A percentile compares a stretch with the other conserved stretches of the same genome.
These are phyloP conservation scores for Pluteus cervinus DNA, from an alignment of 768 basidiomycete genomes.

Conservation along the genomic window DNA sequence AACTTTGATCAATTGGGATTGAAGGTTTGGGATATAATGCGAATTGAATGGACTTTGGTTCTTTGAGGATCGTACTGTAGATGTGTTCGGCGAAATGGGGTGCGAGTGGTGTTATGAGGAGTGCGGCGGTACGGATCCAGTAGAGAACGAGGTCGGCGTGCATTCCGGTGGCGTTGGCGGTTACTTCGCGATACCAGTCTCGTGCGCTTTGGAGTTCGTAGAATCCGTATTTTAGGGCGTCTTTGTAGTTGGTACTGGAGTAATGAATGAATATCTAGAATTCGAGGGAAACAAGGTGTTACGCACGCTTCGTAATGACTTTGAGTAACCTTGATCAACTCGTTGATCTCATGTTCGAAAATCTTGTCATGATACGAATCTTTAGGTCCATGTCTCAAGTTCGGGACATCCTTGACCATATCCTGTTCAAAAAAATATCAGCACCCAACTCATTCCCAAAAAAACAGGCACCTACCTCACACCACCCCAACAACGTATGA, in stretches of 20 bases:
- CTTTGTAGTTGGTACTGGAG: conserved; percentile 86
- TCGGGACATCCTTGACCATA: conserved; percentile 63
- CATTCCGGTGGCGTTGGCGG: conserved; percentile 76
- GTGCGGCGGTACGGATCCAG: conserved; percentile 79
- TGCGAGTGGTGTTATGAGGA: conserved; percentile 81
- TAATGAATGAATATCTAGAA: not conserved
- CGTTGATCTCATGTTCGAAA: conserved; percentile 89
- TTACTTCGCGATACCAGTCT: conserved; percentile 96
- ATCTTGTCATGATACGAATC: conserved; percentile 85
- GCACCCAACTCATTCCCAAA: not conserved
- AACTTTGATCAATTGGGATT: conserved; percentile 49
- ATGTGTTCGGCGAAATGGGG: conserved; percentile 95
- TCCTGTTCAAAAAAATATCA: conserved; percentile 46
- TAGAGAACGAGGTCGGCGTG: conserved; percentile 79
- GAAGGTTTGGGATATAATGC: conserved; percentile 78
- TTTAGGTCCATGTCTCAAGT: conserved; percentile 67
- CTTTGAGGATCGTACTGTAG: conserved; percentile 69
- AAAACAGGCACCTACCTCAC: conserved; percentile 52
- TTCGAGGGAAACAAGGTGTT: not conserved
- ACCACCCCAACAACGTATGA: conserved; percentile 88
- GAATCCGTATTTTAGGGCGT: conserved; percentile 91
- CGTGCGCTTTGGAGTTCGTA: conserved; percentile 90
- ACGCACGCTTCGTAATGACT: conserved; percentile 76
- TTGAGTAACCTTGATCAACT: conserved; percentile 78
- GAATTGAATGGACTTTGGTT: conserved; percentile 70